phyloP scores from a whole-genome alignment of 768 basidiomycete genomes.

The Trametopsis cervina region DNA sequence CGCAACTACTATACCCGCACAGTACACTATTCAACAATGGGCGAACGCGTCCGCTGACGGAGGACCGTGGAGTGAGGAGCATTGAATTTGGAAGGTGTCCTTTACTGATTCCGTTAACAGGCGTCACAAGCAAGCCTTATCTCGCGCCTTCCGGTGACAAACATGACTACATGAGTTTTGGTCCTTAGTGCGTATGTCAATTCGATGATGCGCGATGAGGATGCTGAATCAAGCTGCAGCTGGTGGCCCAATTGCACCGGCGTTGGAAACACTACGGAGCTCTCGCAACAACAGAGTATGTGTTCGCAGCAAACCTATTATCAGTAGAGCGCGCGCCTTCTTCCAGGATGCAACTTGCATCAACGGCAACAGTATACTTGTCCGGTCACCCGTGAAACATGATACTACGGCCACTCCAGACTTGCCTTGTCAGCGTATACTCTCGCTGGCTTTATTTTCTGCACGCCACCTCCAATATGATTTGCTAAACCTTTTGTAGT shows the following conservation, averaged over 20 bases:
- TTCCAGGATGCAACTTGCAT: too few relatives aligned
- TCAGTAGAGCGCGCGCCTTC: not conserved
- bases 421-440: too few relatives aligned
- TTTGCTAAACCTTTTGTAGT: slow-evolving; percentile 29
- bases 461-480: too few relatives aligned
- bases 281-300: slow-evolving; percentile 46
- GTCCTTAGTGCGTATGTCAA: slow-evolving; percentile 47
- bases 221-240: slow-evolving; percentile 22
- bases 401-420: too few relatives aligned
- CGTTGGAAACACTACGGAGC: slow-evolving; percentile 49
- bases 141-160: slow-evolving; percentile 46
- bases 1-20: slow-evolving; percentile 36
- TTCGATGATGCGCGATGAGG: not conserved
- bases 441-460: too few relatives aligned
- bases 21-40: slow-evolving; percentile 39
- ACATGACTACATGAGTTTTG: slow-evolving; percentile 66
- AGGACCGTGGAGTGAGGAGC: slow-evolving; percentile 52
- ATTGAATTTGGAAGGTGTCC: too few relatives aligned
- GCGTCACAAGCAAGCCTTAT: slow-evolving; percentile 42
- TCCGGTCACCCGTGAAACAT: too few relatives aligned
- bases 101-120: slow-evolving; percentile 23
- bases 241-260: slow-evolving; percentile 59
- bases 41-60: slow-evolving; percentile 34
- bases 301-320: not conserved
- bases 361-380: not conserved